phyloP scores from a whole-genome alignment of 2,329 filamentous ascomycete species.

The Cladosporium sp. region DNA sequence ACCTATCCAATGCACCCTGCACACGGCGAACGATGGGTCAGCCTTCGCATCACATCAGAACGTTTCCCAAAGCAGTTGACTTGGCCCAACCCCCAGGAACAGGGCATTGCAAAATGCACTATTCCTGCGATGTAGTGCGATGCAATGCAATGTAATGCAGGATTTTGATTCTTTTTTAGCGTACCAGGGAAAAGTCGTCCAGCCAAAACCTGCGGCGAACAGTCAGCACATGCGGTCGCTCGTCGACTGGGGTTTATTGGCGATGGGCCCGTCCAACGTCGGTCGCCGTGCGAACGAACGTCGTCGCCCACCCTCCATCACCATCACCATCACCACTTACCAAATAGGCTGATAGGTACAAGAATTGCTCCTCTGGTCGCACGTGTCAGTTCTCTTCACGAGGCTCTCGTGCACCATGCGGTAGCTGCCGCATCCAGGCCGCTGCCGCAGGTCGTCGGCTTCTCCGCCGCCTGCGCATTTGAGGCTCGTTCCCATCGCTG shows the following conservation, averaged over 20 bases:
- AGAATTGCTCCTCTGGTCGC: conserved; percentile 63
- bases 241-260: too few relatives aligned
- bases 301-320: neutral
- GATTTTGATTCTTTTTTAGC: conserved; percentile 42
- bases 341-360: conserved; percentile 79
- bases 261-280: conserved; percentile 5
- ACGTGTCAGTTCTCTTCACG: conserved; percentile 27
- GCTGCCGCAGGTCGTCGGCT: conserved; percentile 3
- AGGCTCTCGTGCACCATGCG: conserved; percentile 43
- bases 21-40: conserved; percentile 29
- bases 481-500: neutral
- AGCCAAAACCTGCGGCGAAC: conserved; percentile 63
- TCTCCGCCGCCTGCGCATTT: neutral
- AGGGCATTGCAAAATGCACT: conserved; percentile 19
- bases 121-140: conserved; percentile 36
- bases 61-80: neutral
- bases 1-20: conserved; percentile 54
- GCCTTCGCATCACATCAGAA: conserved; percentile 28
- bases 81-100: conserved; percentile 20
- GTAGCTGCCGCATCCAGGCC: conserved; percentile 1
- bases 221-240: neutral
- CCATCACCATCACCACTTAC: conserved; percentile 47
- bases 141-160: conserved; percentile 25
- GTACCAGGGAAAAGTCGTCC: conserved; percentile 75
- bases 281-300: neutral